phyloP scores from a whole-genome alignment of 345 rosid genomes.

The Tarenaya hassleriana region DNA sequence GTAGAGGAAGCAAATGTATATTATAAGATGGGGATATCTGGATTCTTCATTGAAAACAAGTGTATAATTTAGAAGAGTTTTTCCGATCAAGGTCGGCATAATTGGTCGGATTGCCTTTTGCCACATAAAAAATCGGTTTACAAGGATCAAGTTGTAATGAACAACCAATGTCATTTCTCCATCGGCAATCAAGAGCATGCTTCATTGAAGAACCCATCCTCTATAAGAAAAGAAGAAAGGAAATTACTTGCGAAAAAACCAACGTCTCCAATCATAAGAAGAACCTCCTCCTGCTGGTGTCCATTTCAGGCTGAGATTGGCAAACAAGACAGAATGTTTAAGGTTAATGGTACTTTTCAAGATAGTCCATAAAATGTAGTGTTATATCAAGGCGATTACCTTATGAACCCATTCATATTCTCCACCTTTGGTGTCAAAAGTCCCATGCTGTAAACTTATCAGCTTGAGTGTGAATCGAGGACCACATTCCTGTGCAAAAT shows the following conservation, averaged over 20 bases:
- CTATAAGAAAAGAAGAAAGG: too few relatives aligned
- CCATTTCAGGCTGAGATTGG: conserved; percentile 74
- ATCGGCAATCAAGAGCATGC: too few relatives aligned
- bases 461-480: conserved; percentile 85
- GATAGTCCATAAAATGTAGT: neutral
- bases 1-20: neutral
- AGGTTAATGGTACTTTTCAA: neutral
- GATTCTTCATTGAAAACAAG: too few relatives aligned
- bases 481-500: conserved; percentile 62
- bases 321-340: conserved; percentile 3
- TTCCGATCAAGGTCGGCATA: too few relatives aligned
- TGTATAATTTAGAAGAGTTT: too few relatives aligned
- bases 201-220: too few relatives aligned
- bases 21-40: neutral
- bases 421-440: conserved; percentile 75
- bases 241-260: too few relatives aligned
- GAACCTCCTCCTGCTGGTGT: conserved; percentile 91
- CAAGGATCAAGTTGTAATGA: too few relatives aligned
- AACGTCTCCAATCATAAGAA: conserved; percentile 43
- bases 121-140: too few relatives aligned
- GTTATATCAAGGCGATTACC: conserved; percentile 48
- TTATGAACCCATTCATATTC: conserved; percentile 98
- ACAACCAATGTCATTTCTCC: too few relatives aligned
- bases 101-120: too few relatives aligned
- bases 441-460: conserved; percentile 77